A percentile compares a stretch with the other conserved stretches of the same genome.
Conservation (phyloP, 2,329 filamentous ascomycete genomes). For the Paramyrothecium sp. region DNA sequence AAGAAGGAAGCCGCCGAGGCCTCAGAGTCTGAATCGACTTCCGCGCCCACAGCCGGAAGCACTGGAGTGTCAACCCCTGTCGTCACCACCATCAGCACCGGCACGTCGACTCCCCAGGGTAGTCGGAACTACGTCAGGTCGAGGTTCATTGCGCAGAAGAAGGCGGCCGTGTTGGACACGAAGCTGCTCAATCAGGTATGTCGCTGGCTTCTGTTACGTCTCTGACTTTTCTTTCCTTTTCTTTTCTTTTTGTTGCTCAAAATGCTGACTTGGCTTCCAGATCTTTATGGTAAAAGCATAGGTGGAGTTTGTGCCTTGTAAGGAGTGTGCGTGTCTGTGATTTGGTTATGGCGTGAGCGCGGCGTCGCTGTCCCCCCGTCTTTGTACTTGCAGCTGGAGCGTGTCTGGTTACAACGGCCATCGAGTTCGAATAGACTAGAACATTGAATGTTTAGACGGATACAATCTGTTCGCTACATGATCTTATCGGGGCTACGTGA, state of each 20-base stretch:
- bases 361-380: background rate
- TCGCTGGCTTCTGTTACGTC: too few species aligned
- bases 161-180: slow-evolving; percentile 75
- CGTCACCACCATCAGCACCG: slow-evolving; percentile 41
- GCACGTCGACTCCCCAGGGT: slow-evolving; percentile 44
- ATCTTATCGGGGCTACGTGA: too few species aligned
- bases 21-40: slow-evolving; percentile 19
- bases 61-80: slow-evolving; percentile 37
- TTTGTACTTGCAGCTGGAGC: background rate
- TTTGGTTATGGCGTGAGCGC: too few species aligned
- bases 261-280: slow-evolving; percentile 30
- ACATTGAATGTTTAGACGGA: background rate
- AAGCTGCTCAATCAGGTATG: slow-evolving; percentile 82
- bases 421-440: slow-evolving; percentile 23
- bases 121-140: slow-evolving; percentile 74
- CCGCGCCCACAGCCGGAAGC: slow-evolving; percentile 26
- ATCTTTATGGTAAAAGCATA: slow-evolving; percentile 68
- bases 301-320: background rate
- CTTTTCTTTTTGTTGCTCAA: slow-evolving; percentile 13
- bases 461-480: background rate
- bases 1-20: slow-evolving; percentile 38
- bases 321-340: too few species aligned
- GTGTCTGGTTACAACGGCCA: slow-evolving; percentile 1
- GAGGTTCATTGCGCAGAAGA: slow-evolving; percentile 86
- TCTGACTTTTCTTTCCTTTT: background rate